These are phyloP conservation scores for Herpetospermum pedunculosum DNA, from an alignment of 306 rosid species.

Conservation along the genomic window DNA sequence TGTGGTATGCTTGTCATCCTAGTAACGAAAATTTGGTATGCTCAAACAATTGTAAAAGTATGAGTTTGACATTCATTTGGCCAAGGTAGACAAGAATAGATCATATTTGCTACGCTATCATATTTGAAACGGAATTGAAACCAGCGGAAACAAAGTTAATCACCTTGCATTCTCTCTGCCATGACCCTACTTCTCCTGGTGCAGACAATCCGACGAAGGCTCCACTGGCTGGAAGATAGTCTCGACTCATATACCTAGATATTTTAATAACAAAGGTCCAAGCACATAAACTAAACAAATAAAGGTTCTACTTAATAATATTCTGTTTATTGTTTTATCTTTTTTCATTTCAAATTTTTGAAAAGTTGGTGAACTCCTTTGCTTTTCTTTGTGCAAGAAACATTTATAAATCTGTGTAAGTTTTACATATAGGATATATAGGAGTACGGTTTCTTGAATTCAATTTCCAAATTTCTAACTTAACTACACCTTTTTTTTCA, in stretches of 20 bases:
- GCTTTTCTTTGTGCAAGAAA: background rate
- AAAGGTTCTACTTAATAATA: background rate
- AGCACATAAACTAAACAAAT: background rate
- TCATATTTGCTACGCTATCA: background rate
- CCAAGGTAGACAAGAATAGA: background rate
- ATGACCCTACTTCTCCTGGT: constrained; percentile 44
- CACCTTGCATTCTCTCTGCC: constrained; percentile 90
- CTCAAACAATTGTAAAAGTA: background rate
- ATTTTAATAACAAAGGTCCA: background rate
- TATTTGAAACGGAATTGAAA: background rate
- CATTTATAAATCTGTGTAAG: background rate
- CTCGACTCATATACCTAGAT: constrained; percentile 17
- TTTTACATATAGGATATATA: background rate
- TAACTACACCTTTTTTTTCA: too few species aligned
- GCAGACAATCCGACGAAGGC: constrained; percentile 45
- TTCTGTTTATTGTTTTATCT: background rate
- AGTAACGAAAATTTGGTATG: background rate
- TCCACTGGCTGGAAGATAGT: constrained; percentile 19
- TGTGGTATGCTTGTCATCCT: background rate
- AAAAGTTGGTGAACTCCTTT: background rate
- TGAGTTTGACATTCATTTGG: background rate
- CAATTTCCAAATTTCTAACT: background rate
- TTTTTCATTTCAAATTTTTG: background rate
- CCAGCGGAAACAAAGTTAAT: background rate
- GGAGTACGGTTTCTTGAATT: background rate